phyloP scores from a whole-genome alignment of 2,329 filamentous ascomycete species.

The Cladosporium cucumerinum region DNA sequence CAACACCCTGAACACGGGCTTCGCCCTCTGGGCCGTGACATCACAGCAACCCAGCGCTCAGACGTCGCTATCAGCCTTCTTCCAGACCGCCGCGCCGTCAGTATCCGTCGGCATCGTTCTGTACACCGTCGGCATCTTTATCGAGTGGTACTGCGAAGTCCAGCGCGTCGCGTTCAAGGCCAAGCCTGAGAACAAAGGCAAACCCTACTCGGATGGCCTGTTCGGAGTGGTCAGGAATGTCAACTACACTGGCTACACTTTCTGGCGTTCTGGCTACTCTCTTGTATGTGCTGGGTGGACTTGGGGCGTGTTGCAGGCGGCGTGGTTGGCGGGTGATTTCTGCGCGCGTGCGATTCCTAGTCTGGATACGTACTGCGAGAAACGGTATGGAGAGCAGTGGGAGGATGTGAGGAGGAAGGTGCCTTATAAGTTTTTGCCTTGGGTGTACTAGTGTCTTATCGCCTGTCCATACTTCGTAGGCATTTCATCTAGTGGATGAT shows the following conservation, averaged over 20 bases:
- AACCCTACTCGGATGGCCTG: slow-evolving; percentile 21
- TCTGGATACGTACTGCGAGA: slow-evolving; percentile 28
- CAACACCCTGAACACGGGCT: slow-evolving; percentile 25
- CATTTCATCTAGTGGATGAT: neutral
- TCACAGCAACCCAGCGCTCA: slow-evolving; percentile 21
- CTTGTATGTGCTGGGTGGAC: slow-evolving; percentile 26
- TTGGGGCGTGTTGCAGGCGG: slow-evolving; percentile 19
- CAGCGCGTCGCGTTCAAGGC: slow-evolving; percentile 19
- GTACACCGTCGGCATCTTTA: slow-evolving; percentile 23
- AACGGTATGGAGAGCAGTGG: slow-evolving; percentile 29
- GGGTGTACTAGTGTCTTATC: slow-evolving; percentile 22
- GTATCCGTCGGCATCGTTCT: slow-evolving; percentile 20
- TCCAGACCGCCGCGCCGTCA: slow-evolving; percentile 13
- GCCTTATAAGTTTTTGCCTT: slow-evolving; percentile 26
- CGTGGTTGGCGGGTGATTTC: slow-evolving; percentile 26
- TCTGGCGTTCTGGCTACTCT: slow-evolving; percentile 22
- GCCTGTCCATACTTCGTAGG: neutral
- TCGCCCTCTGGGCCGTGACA: slow-evolving; percentile 23
- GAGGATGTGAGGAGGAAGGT: slow-evolving; percentile 24
- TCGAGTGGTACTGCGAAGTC: slow-evolving; percentile 27
- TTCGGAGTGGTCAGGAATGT: slow-evolving; percentile 22
- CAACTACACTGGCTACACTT: slow-evolving; percentile 21
- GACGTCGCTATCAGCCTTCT: slow-evolving; percentile 14
- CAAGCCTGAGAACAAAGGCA: slow-evolving; percentile 22
- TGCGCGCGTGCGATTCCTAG: slow-evolving; percentile 25